Conservation (phyloP, 352 stramenopile species). For the Thraustotheca clavata region DNA sequence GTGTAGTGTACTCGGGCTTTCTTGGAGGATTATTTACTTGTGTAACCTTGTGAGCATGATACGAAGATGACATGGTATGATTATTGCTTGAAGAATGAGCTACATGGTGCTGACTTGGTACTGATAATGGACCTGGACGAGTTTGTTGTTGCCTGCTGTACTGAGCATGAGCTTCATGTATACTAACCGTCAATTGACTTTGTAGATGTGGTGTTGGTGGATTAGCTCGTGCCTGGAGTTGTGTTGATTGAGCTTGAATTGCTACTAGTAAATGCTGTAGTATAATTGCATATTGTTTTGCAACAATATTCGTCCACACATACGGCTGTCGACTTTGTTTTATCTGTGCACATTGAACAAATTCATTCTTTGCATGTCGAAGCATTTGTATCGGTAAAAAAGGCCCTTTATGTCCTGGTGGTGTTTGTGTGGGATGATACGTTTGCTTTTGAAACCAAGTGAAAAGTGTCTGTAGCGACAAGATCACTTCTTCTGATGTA, state of each 20-base stretch:
- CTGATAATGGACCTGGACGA: not conserved
- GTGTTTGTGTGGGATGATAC: constrained; percentile 7
- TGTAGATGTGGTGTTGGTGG: not conserved
- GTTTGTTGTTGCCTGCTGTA: constrained; percentile 7
- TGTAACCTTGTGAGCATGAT: not conserved
- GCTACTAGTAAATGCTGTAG: constrained; percentile 12
- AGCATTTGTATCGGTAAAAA: constrained; percentile 15
- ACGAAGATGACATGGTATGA: no score
- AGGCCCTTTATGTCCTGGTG: not conserved
- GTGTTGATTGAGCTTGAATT: constrained; percentile 2
- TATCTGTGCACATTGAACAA: constrained; percentile 20
- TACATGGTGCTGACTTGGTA: not conserved
- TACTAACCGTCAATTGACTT: not conserved
- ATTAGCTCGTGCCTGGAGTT: not conserved
- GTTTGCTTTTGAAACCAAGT: constrained; percentile 15
- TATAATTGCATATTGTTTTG: constrained; percentile 3
- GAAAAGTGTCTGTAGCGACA: constrained; percentile 1
- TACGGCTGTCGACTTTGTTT: constrained; percentile 18
- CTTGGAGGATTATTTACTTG: not conserved
- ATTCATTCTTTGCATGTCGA: constrained; percentile 20
- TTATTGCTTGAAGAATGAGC: no score
- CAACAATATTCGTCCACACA: constrained; percentile 9
- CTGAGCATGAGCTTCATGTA: not conserved
- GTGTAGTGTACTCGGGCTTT: not conserved
- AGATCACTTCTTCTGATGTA: constrained; percentile 9